Base-by-base conservation (phyloP, 176 grass and related monocot species). In the Dendrocalamus sinicus region DNA sequence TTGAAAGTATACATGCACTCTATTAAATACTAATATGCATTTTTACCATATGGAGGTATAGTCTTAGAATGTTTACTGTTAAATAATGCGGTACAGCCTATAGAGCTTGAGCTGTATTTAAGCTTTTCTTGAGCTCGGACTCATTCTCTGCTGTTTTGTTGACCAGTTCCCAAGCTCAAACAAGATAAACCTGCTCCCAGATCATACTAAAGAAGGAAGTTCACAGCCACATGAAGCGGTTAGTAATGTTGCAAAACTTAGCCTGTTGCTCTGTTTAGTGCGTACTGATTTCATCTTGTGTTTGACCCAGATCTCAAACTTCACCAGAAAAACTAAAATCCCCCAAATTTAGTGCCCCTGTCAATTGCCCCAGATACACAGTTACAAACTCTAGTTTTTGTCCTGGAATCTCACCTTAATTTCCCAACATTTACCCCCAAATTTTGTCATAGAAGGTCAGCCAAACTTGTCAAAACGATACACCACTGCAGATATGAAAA, bases 281-380 rank as follows among this genome's bases (percentile, higher is more conserved):
- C 57, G 66, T 54, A 52, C 19, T 57, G 64, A 17, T 39, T 75
- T 76, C 51, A 22, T 75, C 20, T 12, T 2, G 26, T 76, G 20
- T 53, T 63, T 83, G 40, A 19, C 53, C 28, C 5, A 41, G 11
- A 80, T 68, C 57, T 44, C 24, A 40, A 75, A 65, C 23, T 39
- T 69, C 5, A 30, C 75, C 23, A 46, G 44, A 79, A 81, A 85
- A 41, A 46, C 22, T 81, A 63, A 16, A 70, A 75, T 40, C 14
- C 44, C 14, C 15, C 3, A 41, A 30, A 13, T 19, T 54, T 7
- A 50, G 35, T 6, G 2, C 45, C 19, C 22, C 0, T 44, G 68
- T 62, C 48, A 78, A 83, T 70, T 70, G 46, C 7, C 63, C 28
- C 43, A 75, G 6, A 48, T 32, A n/a, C 5, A 58, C 32, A 12